Evolutionary conservation across 2,329 filamentous ascomycete species (phyloP).

Genomic region (Chrysoporthe puriensis): DNA sequence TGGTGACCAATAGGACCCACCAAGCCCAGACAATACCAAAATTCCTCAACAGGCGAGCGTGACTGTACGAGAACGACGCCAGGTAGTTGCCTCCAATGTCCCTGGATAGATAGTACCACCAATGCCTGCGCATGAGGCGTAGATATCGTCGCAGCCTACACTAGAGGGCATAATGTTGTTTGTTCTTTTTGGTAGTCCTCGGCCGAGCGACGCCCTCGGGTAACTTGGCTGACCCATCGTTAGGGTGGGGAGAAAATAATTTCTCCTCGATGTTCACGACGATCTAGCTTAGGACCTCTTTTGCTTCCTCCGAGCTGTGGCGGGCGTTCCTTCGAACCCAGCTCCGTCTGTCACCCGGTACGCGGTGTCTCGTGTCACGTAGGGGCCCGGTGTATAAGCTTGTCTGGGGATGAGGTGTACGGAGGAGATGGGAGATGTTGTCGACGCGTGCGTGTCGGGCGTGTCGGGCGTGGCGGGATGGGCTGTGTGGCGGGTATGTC

Average conservation of each 20-base stretch:
- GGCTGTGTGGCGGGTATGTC: too few relatives aligned
- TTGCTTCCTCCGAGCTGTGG: too few relatives aligned
- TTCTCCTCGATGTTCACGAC: slow-evolving; percentile 65
- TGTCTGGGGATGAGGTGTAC: too few relatives aligned
- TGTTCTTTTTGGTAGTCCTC: slow-evolving; percentile 42
- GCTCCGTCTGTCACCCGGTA: too few relatives aligned
- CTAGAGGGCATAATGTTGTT: slow-evolving; percentile 17
- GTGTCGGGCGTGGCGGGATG: too few relatives aligned
- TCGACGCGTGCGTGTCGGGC: too few relatives aligned
- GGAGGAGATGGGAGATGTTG: too few relatives aligned
- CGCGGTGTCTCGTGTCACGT: too few relatives aligned
- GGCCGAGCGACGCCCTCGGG: slow-evolving; percentile 46
- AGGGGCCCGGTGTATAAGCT: too few relatives aligned
- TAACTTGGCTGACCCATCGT: slow-evolving; percentile 58
- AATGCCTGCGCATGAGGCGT: slow-evolving; percentile 13
- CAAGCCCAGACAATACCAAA: slow-evolving; percentile 65
- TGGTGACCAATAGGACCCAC: slow-evolving; percentile 62
- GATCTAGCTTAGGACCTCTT: slow-evolving; percentile 33
- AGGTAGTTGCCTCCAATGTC: slow-evolving; percentile 14
- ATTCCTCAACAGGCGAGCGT: slow-evolving; percentile 57
- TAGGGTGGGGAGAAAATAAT: slow-evolving; percentile 56
- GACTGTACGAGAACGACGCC: not conserved
- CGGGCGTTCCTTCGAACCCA: too few relatives aligned
- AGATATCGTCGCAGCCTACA: slow-evolving; percentile 5
- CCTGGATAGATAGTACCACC: slow-evolving; percentile 7